These are phyloP conservation scores for Nepenthes gracilis DNA, from an alignment of 148 eudicot species.

Conservation along the genomic window DNA sequence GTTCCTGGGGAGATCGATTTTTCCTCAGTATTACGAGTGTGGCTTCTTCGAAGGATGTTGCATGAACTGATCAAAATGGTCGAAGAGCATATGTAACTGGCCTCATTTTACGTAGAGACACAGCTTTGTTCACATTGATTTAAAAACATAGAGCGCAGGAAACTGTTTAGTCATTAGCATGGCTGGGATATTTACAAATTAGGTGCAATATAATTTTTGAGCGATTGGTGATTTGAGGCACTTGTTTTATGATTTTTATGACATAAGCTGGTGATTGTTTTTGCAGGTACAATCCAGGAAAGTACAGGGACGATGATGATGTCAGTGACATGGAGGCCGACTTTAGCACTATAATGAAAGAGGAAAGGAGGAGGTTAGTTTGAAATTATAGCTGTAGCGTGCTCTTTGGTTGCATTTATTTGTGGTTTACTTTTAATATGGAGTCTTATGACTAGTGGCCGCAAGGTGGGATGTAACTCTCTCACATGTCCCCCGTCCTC, in stretches of 20 bases:
- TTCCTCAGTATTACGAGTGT: too few relatives aligned
- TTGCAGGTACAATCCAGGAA: conserved; percentile 48
- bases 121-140: background rate
- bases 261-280: background rate
- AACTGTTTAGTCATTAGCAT: too few relatives aligned
- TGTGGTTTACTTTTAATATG: background rate
- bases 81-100: background rate
- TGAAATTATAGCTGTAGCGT: background rate
- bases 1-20: too few relatives aligned
- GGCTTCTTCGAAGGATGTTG: too few relatives aligned
- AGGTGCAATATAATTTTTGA: background rate
- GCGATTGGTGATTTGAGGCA: background rate
- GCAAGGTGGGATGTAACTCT: too few relatives aligned
- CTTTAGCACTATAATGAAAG: conserved; percentile 41
- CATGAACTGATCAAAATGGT: background rate
- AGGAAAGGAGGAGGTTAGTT: conserved; percentile 70
- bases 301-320: conserved; percentile 30
- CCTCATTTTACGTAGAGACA: background rate
- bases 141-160: background rate
- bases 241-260: background rate
- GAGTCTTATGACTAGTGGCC: background rate
- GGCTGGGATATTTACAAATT: background rate
- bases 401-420: background rate
- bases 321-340: conserved; percentile 56
- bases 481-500: too few relatives aligned